A percentile compares a stretch with the other conserved stretches of the same genome.
phyloP scores from a whole-genome alignment of 2,329 filamentous ascomycete species.

The Pseudogymnoascus sp. region DNA sequence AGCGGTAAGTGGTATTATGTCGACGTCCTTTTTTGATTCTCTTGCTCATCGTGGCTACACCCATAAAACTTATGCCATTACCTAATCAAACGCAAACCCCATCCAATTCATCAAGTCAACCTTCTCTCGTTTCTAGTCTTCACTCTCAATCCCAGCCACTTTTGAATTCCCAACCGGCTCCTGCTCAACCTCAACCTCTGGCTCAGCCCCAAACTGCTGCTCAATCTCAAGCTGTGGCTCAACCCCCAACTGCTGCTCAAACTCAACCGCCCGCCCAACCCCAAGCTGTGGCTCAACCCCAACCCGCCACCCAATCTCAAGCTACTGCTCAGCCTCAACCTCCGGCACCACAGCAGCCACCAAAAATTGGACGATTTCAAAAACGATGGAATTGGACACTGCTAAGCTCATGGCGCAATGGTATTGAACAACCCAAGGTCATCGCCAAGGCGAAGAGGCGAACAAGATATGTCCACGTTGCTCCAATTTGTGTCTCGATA shows the following conservation, averaged over 20 bases:
- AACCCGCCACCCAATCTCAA: not conserved
- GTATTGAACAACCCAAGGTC: not conserved
- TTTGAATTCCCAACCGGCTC: no score
- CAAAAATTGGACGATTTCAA: not conserved
- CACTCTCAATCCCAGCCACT: no score
- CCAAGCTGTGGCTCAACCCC: no score
- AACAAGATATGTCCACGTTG: not conserved
- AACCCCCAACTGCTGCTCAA: no score
- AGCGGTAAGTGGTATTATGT: not conserved
- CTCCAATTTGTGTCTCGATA: not conserved
- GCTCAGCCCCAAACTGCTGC: no score
- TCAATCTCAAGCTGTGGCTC: no score
- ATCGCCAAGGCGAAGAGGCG: not conserved
- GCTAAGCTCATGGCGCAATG: not conserved
- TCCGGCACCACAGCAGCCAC: not conserved
- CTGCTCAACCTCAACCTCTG: no score
- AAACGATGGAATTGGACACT: not conserved
- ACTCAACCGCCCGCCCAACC: no score
- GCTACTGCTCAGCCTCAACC: not conserved
- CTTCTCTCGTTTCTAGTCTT: no score
- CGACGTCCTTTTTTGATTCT: not conserved
- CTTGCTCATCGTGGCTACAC: not conserved
- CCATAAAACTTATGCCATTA: not conserved
- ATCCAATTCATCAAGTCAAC: no score
- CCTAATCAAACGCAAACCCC: no score